phyloP scores from a whole-genome alignment of 768 basidiomycete genomes.

The Amylocystis lapponica region DNA sequence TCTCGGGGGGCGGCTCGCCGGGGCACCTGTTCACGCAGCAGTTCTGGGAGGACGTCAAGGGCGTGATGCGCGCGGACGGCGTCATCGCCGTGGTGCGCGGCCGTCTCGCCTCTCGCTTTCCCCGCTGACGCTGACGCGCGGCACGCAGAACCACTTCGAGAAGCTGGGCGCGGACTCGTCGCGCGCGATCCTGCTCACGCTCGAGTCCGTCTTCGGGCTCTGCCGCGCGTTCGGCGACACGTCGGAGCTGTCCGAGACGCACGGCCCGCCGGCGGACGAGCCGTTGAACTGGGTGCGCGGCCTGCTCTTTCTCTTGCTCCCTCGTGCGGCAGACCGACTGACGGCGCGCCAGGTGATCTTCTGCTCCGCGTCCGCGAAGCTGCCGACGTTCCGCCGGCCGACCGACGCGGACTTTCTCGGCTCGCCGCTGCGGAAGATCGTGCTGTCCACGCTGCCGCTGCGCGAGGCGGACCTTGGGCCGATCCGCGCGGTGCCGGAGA shows the following conservation, averaged over 20 bases:
- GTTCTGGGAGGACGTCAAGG: slow-evolving; percentile 73
- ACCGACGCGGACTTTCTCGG: slow-evolving; percentile 56
- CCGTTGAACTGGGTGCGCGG: slow-evolving; percentile 3
- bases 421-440: slow-evolving; percentile 56
- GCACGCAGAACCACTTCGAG: slow-evolving; percentile 32
- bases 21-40: slow-evolving; percentile 77
- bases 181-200: slow-evolving; percentile 61
- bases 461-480: slow-evolving; percentile 48
- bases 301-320: neutral
- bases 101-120: neutral
- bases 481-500: slow-evolving; percentile 15
- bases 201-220: slow-evolving; percentile 62
- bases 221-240: slow-evolving; percentile 85
- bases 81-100: slow-evolving; percentile 72
- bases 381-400: slow-evolving; percentile 55
- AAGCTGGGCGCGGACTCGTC: slow-evolving; percentile 53
- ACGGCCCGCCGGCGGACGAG: slow-evolving; percentile 36
- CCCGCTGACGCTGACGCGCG: neutral
- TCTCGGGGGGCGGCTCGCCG: slow-evolving; percentile 91
- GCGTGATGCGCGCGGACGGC: slow-evolving; percentile 61
- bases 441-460: slow-evolving; percentile 45
- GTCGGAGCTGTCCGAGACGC: too few relatives aligned
- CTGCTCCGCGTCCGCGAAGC: slow-evolving; percentile 54
- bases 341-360: slow-evolving; percentile 68
- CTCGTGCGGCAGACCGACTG: neutral